phyloP scores from a whole-genome alignment of 441 rosid species.

The California macrophylla region DNA sequence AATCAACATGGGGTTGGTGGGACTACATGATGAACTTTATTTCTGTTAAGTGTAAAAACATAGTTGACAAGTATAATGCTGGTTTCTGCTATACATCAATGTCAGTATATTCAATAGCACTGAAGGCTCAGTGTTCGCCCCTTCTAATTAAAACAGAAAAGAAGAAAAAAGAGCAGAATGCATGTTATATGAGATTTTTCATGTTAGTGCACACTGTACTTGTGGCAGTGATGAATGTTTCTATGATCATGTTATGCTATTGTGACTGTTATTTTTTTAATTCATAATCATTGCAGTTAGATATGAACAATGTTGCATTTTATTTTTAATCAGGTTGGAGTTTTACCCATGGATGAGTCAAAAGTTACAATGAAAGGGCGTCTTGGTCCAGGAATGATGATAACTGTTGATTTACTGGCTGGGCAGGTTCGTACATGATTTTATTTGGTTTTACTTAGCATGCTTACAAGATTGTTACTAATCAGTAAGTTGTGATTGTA shows the following conservation, averaged over 20 bases:
- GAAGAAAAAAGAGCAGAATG: background rate
- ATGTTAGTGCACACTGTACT: background rate
- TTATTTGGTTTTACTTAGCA: slow-evolving; percentile 12
- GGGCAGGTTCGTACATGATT: slow-evolving; percentile 70
- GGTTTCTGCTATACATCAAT: background rate
- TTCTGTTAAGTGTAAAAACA: slow-evolving; percentile 2
- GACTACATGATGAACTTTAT: background rate
- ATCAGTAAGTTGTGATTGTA: slow-evolving; percentile 1
- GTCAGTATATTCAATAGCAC: background rate
- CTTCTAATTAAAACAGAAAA: background rate
- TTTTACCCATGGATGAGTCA: slow-evolving; percentile 88
- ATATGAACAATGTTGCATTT: slow-evolving; percentile 13
- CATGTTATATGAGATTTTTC: background rate
- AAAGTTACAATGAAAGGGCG: slow-evolving; percentile 91
- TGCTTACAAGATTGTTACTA: background rate
- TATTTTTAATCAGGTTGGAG: slow-evolving; percentile 68
- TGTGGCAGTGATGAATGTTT: background rate
- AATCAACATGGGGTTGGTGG: background rate
- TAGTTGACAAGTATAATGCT: background rate
- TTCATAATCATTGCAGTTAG: slow-evolving; percentile 11
- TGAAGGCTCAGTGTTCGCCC: background rate
- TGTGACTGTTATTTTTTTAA: background rate
- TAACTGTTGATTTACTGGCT: slow-evolving; percentile 66
- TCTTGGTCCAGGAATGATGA: slow-evolving; percentile 99
- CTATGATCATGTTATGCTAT: background rate